Conservation (phyloP, 768 basidiomycete species). For the Lactifluus pinguis region DNA sequence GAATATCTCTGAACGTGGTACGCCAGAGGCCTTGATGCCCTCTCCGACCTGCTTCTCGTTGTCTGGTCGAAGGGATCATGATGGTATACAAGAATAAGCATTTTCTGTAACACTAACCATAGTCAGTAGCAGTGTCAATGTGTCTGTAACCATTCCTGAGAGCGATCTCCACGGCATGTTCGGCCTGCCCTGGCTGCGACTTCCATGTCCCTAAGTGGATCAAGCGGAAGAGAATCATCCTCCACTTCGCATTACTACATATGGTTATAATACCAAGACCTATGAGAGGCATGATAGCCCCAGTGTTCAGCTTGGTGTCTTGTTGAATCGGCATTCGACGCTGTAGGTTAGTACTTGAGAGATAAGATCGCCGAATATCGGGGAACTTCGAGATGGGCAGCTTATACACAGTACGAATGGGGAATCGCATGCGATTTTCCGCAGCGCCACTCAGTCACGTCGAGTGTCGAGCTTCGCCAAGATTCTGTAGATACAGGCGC, state of each 20-base stretch:
- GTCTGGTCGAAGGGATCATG: constrained; percentile 17
- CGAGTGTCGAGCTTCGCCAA: too few species aligned
- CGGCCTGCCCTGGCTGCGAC: constrained; percentile 58
- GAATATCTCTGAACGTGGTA: constrained; percentile 67
- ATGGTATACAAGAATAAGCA: background rate
- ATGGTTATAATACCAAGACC: constrained; percentile 46
- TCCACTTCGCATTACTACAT: constrained; percentile 29
- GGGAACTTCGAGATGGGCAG: background rate
- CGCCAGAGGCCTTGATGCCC: constrained; percentile 68
- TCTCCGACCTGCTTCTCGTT: constrained; percentile 79
- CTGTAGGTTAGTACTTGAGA: background rate
- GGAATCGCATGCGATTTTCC: too few species aligned
- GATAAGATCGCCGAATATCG: background rate
- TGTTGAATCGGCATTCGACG: constrained; percentile 4
- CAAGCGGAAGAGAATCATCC: background rate
- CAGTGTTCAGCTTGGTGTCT: constrained; percentile 55
- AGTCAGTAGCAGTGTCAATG: constrained; percentile 62
- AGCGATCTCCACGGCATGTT: constrained; percentile 65
- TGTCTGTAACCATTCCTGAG: constrained; percentile 66
- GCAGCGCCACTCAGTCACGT: too few species aligned
- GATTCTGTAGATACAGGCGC: too few species aligned
- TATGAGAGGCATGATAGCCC: constrained; percentile 55
- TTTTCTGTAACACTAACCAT: constrained; percentile 27
- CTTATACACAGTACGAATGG: too few species aligned
- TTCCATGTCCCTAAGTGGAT: constrained; percentile 62